Conservation (phyloP, 2,329 filamentous ascomycete genomes). For the Aspergillus quadricinctus region DNA sequence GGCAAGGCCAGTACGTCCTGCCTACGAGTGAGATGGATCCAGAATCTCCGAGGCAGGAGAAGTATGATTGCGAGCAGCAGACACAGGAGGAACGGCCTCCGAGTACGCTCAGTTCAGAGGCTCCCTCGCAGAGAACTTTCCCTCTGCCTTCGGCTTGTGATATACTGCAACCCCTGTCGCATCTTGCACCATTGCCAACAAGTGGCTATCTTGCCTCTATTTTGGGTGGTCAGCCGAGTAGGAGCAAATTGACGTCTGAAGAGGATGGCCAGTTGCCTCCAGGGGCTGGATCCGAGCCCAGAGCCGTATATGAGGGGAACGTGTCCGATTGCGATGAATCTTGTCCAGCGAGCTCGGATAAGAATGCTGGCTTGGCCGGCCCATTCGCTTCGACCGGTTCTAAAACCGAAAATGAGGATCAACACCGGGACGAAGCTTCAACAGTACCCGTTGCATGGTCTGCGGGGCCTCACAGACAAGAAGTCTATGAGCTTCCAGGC, state of each 20-base stretch:
- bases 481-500: constrained; percentile 8
- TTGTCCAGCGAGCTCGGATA: constrained; percentile 5
- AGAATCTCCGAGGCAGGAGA: constrained; percentile 8
- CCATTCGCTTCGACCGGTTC: background rate
- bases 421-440: constrained; percentile 5
- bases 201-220: constrained; percentile 22
- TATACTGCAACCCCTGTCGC: constrained; percentile 22
- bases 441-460: constrained; percentile 9
- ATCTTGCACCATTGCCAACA: constrained; percentile 16
- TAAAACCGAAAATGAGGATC: constrained; percentile 7
- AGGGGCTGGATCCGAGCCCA: background rate
- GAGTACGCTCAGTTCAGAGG: constrained; percentile 3
- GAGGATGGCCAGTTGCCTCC: background rate
- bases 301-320: background rate
- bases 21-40: constrained; percentile 18
- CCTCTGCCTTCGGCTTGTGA: constrained; percentile 21
- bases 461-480: constrained; percentile 6
- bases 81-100: constrained; percentile 7
- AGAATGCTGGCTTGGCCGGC: constrained; percentile 3
- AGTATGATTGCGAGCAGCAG: constrained; percentile 14
- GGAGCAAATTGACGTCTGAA: constrained; percentile 6
- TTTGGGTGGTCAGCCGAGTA: constrained; percentile 11
- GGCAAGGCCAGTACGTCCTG: constrained; percentile 7
- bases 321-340: background rate
- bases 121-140: constrained; percentile 1